Evolutionary conservation across 2,329 filamentous ascomycete species (phyloP).

Genomic region (Fusarium graminum): DNA sequence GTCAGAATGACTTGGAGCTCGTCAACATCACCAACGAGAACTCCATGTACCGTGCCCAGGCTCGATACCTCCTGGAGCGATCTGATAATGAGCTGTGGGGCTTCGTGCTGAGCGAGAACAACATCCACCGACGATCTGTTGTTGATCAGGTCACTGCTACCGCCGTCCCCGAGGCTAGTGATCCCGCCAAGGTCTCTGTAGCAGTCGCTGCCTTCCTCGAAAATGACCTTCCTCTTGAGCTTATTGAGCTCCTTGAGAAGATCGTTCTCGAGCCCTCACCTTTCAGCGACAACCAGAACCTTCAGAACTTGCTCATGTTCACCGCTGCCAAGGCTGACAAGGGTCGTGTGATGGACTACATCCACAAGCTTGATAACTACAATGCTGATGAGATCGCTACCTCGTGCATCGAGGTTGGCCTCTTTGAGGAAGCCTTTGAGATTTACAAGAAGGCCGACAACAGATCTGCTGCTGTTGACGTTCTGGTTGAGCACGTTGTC

Average conservation of each 20-base stretch:
- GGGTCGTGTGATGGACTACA: constrained; percentile 93
- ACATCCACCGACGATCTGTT: constrained; percentile 91
- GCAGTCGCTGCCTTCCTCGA: constrained; percentile 94
- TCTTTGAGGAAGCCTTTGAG: constrained; percentile 97
- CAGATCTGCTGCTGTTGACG: constrained; percentile 86
- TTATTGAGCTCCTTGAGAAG: constrained; percentile 98
- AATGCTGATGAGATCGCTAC: constrained; percentile 92
- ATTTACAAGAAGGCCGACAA: constrained; percentile 98
- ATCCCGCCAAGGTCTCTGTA: constrained; percentile 94
- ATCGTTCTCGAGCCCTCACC: constrained; percentile 99
- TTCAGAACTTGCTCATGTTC: constrained; percentile 96
- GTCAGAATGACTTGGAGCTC: constrained; percentile 95
- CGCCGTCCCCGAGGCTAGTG: constrained; percentile 90
- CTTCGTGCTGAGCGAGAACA: constrained; percentile 95
- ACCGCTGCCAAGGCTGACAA: constrained; percentile 98
- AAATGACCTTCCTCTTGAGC: constrained; percentile 89
- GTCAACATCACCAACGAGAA: constrained; percentile 99
- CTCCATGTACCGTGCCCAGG: constrained; percentile 99
- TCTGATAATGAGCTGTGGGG: constrained; percentile 92
- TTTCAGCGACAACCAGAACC: constrained; percentile 96
- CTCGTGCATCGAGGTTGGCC: constrained; percentile 92
- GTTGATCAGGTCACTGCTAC: constrained; percentile 97
- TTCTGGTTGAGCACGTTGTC: constrained; percentile 95
- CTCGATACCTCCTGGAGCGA: constrained; percentile 91
- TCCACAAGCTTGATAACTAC: constrained; percentile 90